Conservation (phyloP, 2,329 filamentous ascomycete species). For the Rutstroemia sydowiana region DNA sequence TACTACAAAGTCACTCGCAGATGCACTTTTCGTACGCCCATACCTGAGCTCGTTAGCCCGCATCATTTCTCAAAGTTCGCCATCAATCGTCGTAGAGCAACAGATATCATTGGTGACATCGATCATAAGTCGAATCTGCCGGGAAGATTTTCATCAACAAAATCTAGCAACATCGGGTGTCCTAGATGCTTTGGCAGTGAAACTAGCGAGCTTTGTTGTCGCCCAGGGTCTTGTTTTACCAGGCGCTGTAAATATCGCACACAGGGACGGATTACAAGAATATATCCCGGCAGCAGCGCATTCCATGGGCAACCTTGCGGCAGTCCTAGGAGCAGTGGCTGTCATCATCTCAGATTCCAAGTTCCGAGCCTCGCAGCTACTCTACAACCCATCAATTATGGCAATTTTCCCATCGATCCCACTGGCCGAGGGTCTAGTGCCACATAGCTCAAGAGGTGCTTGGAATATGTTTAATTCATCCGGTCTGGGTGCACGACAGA, state of each 20-base stretch:
- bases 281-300: conserved; percentile 56
- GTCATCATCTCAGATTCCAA: conserved; percentile 73
- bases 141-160: conserved; percentile 61
- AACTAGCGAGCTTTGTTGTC: conserved; percentile 64
- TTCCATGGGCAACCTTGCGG: conserved; percentile 51
- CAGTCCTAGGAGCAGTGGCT: conserved; percentile 69
- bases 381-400: conserved; percentile 61
- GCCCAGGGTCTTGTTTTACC: conserved; percentile 62
- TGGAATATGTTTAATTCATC: conserved; percentile 48
- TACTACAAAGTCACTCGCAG: conserved; percentile 47
- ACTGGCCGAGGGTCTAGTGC: conserved; percentile 42
- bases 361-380: conserved; percentile 64
- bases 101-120: conserved; percentile 54
- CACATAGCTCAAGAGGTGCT: conserved; percentile 41
- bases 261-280: conserved; percentile 46
- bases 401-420: conserved; percentile 55
- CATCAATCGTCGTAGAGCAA: conserved; percentile 46
- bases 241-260: conserved; percentile 47
- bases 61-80: conserved; percentile 55
- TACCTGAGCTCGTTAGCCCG: conserved; percentile 55
- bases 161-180: conserved; percentile 65
- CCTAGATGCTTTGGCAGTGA: conserved; percentile 69
- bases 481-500: conserved; percentile 33
- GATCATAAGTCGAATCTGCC: conserved; percentile 54
- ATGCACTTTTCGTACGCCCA: conserved; percentile 55